phyloP scores from a whole-genome alignment of 2,329 filamentous ascomycete genomes.

The Canariomyces notabilis region DNA sequence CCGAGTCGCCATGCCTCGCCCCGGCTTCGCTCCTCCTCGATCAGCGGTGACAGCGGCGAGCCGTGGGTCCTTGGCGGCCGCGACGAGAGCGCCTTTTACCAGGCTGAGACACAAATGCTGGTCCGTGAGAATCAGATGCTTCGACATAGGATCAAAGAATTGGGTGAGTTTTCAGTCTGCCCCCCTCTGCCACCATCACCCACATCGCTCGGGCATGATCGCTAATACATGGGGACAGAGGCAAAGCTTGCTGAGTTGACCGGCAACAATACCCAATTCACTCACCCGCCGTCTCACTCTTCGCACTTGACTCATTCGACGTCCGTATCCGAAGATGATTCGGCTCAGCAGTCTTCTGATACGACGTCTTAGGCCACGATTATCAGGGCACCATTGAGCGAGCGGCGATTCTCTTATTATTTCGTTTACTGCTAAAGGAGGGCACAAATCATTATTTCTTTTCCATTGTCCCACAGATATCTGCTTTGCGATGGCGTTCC shows the following conservation, averaged over 20 bases:
- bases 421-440: neutral
- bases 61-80: constrained; percentile 55
- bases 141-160: constrained; percentile 65
- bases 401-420: neutral
- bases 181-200: too few species aligned
- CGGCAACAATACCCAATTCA: constrained; percentile 30
- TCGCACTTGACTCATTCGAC: constrained; percentile 46
- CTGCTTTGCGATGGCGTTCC: neutral
- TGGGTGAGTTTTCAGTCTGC: constrained; percentile 55
- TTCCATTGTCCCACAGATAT: neutral
- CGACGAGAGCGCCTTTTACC: constrained; percentile 74
- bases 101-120: constrained; percentile 74
- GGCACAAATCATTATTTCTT: neutral
- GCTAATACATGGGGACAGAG: constrained; percentile 35
- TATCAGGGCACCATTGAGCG: neutral
- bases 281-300: constrained; percentile 44
- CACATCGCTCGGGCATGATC: neutral
- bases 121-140: constrained; percentile 80
- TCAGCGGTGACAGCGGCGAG: constrained; percentile 56
- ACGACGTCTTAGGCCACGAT: neutral
- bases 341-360: constrained; percentile 3
- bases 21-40: constrained; percentile 52
- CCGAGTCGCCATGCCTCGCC: constrained; percentile 55
- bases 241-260: constrained; percentile 46
- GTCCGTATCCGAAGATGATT: constrained; percentile 39